These are phyloP conservation scores for Sporothrix pseudoabietina DNA, from an alignment of 2,329 filamentous ascomycete species.

Conservation along the genomic window DNA sequence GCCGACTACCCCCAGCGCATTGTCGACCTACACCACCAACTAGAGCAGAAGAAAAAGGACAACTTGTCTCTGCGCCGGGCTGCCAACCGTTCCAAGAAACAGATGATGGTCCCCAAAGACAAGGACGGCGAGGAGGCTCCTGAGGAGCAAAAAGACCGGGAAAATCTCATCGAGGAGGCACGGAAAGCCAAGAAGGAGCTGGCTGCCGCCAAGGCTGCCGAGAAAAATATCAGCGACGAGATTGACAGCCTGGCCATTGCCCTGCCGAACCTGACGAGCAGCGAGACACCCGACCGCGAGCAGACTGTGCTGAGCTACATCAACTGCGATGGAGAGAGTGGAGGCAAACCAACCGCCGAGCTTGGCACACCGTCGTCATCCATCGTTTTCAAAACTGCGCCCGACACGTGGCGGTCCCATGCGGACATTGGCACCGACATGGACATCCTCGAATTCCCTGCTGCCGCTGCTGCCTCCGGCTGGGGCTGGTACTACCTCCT, in stretches of 20 bases:
- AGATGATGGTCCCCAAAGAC: conserved; percentile 42
- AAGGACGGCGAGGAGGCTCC: neutral
- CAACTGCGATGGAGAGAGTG: conserved; percentile 60
- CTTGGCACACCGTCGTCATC: conserved; percentile 25
- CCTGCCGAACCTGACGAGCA: conserved; percentile 83
- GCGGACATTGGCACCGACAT: conserved; percentile 83
- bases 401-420: conserved; percentile 69
- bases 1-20: conserved; percentile 60
- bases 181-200: conserved; percentile 66
- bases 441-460: conserved; percentile 87
- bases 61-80: conserved; percentile 64
- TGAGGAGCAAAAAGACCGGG: conserved; percentile 36
- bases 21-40: conserved; percentile 56
- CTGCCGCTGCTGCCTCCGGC: conserved; percentile 77
- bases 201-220: conserved; percentile 60
- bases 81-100: conserved; percentile 62
- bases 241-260: conserved; percentile 75
- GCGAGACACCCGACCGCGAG: conserved; percentile 71
- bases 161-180: conserved; percentile 62
- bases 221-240: conserved; percentile 61
- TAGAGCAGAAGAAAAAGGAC: conserved; percentile 62
- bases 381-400: conserved; percentile 37
- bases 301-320: conserved; percentile 73
- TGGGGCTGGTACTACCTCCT: conserved; percentile 98
- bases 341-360: conserved; percentile 29